Evolutionary conservation across 1,284 basidiomycete genomes (phyloP), one percentile per base, ranked within the genome.

Genomic region (Cryptococcus depauperatus): DNA sequence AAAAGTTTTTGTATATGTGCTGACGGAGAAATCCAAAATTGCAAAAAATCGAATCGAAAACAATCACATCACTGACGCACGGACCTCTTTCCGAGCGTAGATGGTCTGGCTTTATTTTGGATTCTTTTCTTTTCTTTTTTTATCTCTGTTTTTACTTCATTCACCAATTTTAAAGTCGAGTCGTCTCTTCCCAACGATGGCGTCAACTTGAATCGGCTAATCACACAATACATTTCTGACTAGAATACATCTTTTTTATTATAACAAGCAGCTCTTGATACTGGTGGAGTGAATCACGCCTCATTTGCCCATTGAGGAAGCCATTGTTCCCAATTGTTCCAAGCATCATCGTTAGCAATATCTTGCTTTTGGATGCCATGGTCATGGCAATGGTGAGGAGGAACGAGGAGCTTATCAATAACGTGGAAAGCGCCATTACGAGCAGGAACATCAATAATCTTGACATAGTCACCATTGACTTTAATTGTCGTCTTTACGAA

Each of bases 381-480:
- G 47, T 70, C 61, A 43, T 62, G 53, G 51, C 66, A 62, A 46
- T 68, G 55, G 50, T 66, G 63, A 48, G 70, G 64, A 30, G 81
- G 80, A 58, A 77, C 73, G 32, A 83, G 70, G 21, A 83, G 57
- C 43, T 66, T 68, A 39, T 73, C 65, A 27, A 84, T 54, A 22
- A 78, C 57, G 60, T 84, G 82, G 19, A 78, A 64, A 19, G 76
- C 83, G 16, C 82, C 83, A 55, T 85, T 84, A 28, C 77, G 63
- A 6, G 76, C 73, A 0, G 77, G 74, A 16, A 80, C 63, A 57
- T 85, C 83, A 41, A 75, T 67, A 7, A 75, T 54, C 16, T 63
- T 56, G 27, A 78, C 76, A 3, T 58, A 55, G 18, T 72, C 70
- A 21, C 75, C 76, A 47, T 84, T 79, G 43, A 79, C 80, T 51